Conservation (phyloP, 345 rosid species). For the Erysimum cheiranthoides region DNA sequence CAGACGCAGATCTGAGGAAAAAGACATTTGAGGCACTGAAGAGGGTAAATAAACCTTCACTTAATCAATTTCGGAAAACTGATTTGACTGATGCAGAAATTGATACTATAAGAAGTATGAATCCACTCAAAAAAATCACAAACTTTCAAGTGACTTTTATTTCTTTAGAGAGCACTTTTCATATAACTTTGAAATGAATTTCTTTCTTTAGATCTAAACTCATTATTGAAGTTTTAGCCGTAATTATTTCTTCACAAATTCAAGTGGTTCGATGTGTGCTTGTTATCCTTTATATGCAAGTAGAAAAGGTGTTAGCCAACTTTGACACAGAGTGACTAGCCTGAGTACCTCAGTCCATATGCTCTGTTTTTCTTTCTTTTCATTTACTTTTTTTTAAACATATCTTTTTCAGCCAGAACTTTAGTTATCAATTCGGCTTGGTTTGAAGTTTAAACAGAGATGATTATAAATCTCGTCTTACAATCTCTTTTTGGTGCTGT, state of each 20-base stretch:
- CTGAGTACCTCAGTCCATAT: constrained; percentile 7
- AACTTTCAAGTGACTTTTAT: neutral
- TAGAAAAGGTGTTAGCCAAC: neutral
- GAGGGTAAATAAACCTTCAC: constrained; percentile 53
- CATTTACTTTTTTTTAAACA: neutral
- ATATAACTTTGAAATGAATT: neutral
- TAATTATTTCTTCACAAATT: neutral
- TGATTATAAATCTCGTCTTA: constrained; percentile 7
- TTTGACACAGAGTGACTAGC: constrained; percentile 6
- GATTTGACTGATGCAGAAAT: neutral
- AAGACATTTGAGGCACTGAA: constrained; percentile 76
- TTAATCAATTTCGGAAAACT: constrained; percentile 1
- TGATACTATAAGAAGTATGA: neutral
- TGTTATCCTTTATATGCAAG: neutral
- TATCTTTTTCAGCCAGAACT: neutral
- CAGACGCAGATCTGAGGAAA: constrained; percentile 62
- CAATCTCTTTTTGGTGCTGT: constrained; percentile 7
- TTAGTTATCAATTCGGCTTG: neutral
- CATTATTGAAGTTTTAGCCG: neutral
- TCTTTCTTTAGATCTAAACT: constrained; percentile 2
- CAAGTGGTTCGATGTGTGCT: neutral
- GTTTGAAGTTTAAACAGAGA: constrained; percentile 8
- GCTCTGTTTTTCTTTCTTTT: constrained; percentile 12
- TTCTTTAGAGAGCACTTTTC: neutral
- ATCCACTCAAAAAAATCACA: neutral